Percentiles rank a stretch among this genome's conserved stretches.
Conservation (phyloP, 148 eudicot genomes). For the Pouteria glomerata region DNA sequence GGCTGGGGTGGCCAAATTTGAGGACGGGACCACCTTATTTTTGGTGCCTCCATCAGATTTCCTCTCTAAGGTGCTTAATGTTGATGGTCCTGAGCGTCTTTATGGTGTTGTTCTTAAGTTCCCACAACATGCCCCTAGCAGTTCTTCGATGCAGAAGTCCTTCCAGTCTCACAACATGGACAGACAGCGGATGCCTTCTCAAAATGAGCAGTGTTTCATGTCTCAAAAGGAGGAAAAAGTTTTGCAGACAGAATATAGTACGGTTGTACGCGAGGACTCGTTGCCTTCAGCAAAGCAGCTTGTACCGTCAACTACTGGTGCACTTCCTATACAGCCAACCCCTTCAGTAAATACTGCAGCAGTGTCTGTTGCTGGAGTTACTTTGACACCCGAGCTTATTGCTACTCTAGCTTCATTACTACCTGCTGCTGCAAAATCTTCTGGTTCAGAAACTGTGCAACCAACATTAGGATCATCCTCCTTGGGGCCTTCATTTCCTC, state of each 20-base stretch:
- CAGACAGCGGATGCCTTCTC: conserved; percentile 25
- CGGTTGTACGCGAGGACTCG: conserved; percentile 28
- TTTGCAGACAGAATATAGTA: conserved; percentile 31
- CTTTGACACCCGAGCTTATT: conserved; percentile 86
- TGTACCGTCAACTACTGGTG: conserved; percentile 21
- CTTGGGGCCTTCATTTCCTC: conserved; percentile 10
- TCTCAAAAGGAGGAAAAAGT: conserved; percentile 35
- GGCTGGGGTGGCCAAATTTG: conserved; percentile 91
- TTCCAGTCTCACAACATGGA: conserved; percentile 38
- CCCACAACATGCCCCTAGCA: conserved; percentile 41
- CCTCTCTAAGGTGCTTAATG: conserved; percentile 59
- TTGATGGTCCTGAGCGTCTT: conserved; percentile 76
- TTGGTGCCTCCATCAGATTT: conserved; percentile 97
- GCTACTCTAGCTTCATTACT: conserved; percentile 71
- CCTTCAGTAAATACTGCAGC: conserved; percentile 33
- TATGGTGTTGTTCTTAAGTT: conserved; percentile 90
- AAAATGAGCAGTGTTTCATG: conserved; percentile 30
- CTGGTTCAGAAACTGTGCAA: conserved; percentile 32
- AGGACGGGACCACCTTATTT: conserved; percentile 87
- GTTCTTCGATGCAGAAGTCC: conserved; percentile 31
- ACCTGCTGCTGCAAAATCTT: conserved; percentile 45
- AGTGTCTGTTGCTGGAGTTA: conserved; percentile 44
- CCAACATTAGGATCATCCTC: conserved; percentile 31
- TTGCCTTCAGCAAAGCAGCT: conserved; percentile 28
- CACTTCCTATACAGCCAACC: conserved; percentile 22